Conservation (phyloP, 2,329 filamentous ascomycete species). For the Fusarium illudens region DNA sequence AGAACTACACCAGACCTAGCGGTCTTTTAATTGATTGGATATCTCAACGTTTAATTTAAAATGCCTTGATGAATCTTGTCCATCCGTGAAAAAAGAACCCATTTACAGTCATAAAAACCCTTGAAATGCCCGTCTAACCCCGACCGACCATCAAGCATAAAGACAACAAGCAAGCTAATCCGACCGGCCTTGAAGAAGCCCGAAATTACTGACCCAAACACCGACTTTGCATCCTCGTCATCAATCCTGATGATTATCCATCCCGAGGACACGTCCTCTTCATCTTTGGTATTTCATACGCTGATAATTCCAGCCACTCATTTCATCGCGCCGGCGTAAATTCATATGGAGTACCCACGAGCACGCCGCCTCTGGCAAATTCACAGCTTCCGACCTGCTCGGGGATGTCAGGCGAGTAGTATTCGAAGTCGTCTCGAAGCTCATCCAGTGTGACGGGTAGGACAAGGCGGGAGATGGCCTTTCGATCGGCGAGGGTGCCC, state of each 20-base stretch:
- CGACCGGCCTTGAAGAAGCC: constrained; percentile 8
- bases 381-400: constrained; percentile 43
- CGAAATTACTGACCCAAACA: constrained; percentile 25
- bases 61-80: constrained; percentile 31
- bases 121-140: constrained; percentile 33
- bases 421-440: constrained; percentile 45
- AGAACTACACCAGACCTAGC: background rate
- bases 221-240: constrained; percentile 29
- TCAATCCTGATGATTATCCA: constrained; percentile 9
- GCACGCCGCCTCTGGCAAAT: constrained; percentile 30
- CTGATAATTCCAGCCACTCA: background rate
- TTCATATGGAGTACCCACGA: constrained; percentile 17
- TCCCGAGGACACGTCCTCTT: background rate
- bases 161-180: constrained; percentile 6
- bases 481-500: constrained; percentile 45
- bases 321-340: constrained; percentile 25
- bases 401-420: constrained; percentile 44
- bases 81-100: constrained; percentile 17
- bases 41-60: constrained; percentile 34
- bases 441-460: constrained; percentile 45
- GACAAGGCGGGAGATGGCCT: constrained; percentile 45
- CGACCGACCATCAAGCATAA: background rate
- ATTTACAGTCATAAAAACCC: constrained; percentile 15
- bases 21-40: constrained; percentile 29
- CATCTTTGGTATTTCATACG: background rate